Base-by-base conservation (phyloP, 257 asterid genomes). In the Solanum dulcamara region DNA sequence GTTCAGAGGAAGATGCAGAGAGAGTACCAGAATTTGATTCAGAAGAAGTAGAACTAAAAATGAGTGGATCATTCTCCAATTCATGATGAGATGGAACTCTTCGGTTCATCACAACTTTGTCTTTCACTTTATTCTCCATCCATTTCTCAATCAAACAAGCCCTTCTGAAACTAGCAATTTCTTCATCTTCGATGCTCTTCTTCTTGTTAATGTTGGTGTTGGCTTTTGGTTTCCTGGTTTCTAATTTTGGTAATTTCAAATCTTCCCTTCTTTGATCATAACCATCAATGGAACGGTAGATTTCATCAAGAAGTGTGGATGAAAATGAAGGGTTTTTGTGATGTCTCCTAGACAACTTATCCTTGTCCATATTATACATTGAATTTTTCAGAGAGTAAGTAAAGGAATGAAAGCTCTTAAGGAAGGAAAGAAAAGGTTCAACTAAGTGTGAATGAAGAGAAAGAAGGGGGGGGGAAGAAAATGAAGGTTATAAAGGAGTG, bases 271-370 rank as follows among this genome's bases (percentile, higher is more conserved):
- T 86, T 1, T 86, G 90, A 46, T 85, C 90, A 55, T 72, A 86
- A 5, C 88, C 94, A 79, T 96, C 98, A 38, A 94, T 93, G 4
- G 99, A 96, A 33, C 96, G 95, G 90, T 93, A 93, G 85, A 96
- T 94, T 92, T 96, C 94, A 67, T 96, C 99, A 30, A 96, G 97
- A 68, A 96, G 97, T 30, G 90, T 87, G 64, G 99, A 90, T 80
- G 99, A 96, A 83, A 96, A 96, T 7, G 99, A 93, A 2, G 97
- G 97, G 40, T 82, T 84, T 13, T 44, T 87, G 62, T 81, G 84
- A 83, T 74, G 53, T 68, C 82, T 92, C 42, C 88, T 92, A 8
- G 90, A 50, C 60, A 81, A 89, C 12, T 87, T 89, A 20, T 91
- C 92, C 67, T 86, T 86, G 57, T 89, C 89, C 37, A 84, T 66